phyloP scores from a whole-genome alignment of 176 grass and related monocot species.

The Poa annua region DNA sequence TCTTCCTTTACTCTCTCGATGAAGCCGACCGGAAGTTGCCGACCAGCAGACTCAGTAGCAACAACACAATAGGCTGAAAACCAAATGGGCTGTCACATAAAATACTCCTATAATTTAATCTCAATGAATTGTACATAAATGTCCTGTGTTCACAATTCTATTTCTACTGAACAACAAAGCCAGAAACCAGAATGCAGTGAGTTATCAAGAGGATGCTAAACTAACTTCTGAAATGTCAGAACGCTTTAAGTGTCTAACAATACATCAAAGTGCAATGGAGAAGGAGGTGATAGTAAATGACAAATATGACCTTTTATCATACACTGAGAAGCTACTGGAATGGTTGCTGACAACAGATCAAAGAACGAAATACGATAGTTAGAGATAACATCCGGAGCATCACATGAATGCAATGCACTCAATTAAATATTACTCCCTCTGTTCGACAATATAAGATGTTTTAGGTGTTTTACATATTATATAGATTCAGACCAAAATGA shows the following conservation, averaged over 20 bases:
- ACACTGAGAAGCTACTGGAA: not conserved
- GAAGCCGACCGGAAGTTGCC: constrained; percentile 71
- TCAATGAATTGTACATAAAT: not conserved
- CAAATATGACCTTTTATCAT: not conserved
- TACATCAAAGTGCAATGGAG: not conserved
- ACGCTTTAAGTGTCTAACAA: not conserved
- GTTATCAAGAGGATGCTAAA: not conserved
- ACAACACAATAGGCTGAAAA: constrained; percentile 87
- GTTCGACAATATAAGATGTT: too few relatives aligned
- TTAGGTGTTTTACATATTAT: too few relatives aligned
- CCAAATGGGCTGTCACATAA: not conserved
- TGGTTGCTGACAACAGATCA: not conserved
- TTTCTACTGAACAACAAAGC: not conserved
- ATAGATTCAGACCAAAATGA: too few relatives aligned
- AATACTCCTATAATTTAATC: not conserved
- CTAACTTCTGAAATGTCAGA: not conserved
- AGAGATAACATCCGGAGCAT: not conserved
- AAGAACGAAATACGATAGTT: too few relatives aligned
- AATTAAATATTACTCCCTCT: not conserved
- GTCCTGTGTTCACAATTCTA: not conserved
- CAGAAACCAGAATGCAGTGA: not conserved
- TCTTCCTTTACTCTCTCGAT: constrained; percentile 91
- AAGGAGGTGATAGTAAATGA: not conserved
- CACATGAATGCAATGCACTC: not conserved
- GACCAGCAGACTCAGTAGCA: constrained; percentile 70